Base-by-base conservation (phyloP, 1,139 yeast genomes). In the Blastobotrys persicus region DNA sequence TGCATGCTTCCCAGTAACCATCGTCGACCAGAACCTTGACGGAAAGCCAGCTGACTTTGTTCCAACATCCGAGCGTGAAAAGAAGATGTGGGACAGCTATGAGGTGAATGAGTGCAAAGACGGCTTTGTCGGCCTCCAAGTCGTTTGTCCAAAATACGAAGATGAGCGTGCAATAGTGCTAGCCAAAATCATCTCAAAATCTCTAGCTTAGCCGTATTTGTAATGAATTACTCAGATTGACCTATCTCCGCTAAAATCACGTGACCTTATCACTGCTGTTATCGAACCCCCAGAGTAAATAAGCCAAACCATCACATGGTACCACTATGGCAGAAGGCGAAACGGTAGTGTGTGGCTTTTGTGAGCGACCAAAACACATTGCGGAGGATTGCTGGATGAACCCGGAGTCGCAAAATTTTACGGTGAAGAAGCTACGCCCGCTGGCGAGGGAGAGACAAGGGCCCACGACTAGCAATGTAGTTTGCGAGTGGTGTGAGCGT, bases 111-210 rank as follows among this genome's bases (percentile, higher is more conserved):
- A 71, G 35, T 67, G 70, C 43, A 72, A 76, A 51, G 75, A 76
- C 1, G 79, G 79, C 58, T 81, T 82, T 0, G 79, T 78, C 3
- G 70, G 76, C 9, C 61, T 78, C 11, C 85, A 80, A 59, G 60
- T 80, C 5, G 72, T 78, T 11, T 72, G 78, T 3, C 68, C 73
- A 51, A 69, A 76, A 51, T 70, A 71, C 47, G 74, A 77, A 55
- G 84, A 79, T 53, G 83, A 79, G 58, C 76, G 75, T 55, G 78
- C 38, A 9, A 26, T 42, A n/a, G 31, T 31, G 20, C 65, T 77
- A 59, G 67, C 75, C 40, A 54, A 41, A 35, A 52, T 55, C 12
- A 38, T 54, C 17, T 9, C 40, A 6, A 42, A 46, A 13, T 55
- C 58, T n/a, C 33, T 52, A 14, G 19, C 28, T 23, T n/a, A n/a